Conservation (phyloP, 768 basidiomycete species). For the Phylloporus sp. region DNA sequence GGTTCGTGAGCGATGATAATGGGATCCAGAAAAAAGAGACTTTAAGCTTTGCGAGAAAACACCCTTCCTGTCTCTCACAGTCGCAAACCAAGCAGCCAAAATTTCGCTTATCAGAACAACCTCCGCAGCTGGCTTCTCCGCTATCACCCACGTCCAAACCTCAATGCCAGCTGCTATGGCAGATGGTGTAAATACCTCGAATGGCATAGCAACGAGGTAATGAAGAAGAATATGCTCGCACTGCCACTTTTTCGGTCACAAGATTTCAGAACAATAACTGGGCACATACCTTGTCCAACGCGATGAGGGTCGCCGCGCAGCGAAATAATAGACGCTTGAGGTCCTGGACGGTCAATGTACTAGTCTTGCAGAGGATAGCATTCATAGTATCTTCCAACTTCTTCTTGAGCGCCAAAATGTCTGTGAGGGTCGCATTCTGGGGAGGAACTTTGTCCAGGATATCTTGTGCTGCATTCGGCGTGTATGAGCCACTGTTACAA, state of each 20-base stretch:
- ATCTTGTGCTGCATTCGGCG: constrained; percentile 42
- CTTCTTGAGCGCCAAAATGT: constrained; percentile 61
- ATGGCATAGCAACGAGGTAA: constrained; percentile 83
- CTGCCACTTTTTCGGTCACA: constrained; percentile 39
- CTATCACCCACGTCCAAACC: constrained; percentile 94
- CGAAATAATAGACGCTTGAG: constrained; percentile 83
- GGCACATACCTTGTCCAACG: constrained; percentile 51
- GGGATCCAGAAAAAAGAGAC: constrained; percentile 40
- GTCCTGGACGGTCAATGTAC: constrained; percentile 74
- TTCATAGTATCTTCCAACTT: constrained; percentile 65
- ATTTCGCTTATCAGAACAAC: constrained; percentile 83
- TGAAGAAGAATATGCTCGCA: constrained; percentile 83
- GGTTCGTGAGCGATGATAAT: constrained; percentile 4
- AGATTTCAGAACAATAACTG: background rate
- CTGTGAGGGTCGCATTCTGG: constrained; percentile 51
- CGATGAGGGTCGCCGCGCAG: constrained; percentile 78
- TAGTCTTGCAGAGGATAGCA: constrained; percentile 69
- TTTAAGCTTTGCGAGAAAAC: constrained; percentile 80
- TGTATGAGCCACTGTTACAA: background rate
- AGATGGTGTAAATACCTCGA: constrained; percentile 83
- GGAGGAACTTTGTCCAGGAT: constrained; percentile 62
- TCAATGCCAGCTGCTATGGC: constrained; percentile 87
- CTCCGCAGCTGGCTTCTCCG: constrained; percentile 79
- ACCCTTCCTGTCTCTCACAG: constrained; percentile 73
- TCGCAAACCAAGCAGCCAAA: constrained; percentile 80